phyloP scores from a whole-genome alignment of 768 basidiomycete species.

The Suillus discolor region DNA sequence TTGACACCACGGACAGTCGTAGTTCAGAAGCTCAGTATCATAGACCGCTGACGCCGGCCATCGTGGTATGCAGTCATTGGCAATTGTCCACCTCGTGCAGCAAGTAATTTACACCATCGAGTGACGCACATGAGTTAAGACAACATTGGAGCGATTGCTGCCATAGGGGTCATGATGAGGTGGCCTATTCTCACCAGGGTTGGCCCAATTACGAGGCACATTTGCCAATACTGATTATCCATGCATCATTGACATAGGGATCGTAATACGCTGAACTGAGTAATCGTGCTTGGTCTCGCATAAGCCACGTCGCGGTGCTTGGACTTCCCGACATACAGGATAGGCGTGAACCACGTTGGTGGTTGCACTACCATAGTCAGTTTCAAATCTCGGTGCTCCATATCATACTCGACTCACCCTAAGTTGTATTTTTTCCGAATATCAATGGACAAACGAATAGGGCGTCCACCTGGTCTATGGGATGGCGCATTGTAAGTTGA shows the following conservation, averaged over 20 bases:
- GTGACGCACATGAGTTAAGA: constrained; percentile 39
- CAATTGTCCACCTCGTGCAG: constrained; percentile 61
- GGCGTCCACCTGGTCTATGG: too few relatives aligned
- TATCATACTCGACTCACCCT: too few relatives aligned
- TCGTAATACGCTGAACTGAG: constrained; percentile 83
- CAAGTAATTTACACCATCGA: constrained; percentile 61
- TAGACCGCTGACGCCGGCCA: constrained; percentile 67
- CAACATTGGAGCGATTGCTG: constrained; percentile 55
- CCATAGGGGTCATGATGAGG: constrained; percentile 86
- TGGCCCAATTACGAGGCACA: constrained; percentile 69
- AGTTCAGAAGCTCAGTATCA: constrained; percentile 36
- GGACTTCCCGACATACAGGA: constrained; percentile 71
- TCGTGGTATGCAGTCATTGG: constrained; percentile 73
- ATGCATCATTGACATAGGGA: constrained; percentile 43
- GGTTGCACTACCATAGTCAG: constrained; percentile 19
- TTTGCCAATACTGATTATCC: constrained; percentile 52
- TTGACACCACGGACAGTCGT: constrained; percentile 27
- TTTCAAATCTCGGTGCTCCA: too few relatives aligned
- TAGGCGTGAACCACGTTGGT: constrained; percentile 79
- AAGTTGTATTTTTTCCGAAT: too few relatives aligned
- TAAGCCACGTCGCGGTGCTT: constrained; percentile 73
- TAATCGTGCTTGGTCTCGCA: constrained; percentile 80
- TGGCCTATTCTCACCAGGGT: constrained; percentile 77
- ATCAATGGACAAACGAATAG: too few relatives aligned
- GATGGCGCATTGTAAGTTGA: too few relatives aligned